These are phyloP conservation scores for Phytopythium delawarense DNA, from an alignment of 352 stramenopile genomes.

Conservation along the genomic window DNA sequence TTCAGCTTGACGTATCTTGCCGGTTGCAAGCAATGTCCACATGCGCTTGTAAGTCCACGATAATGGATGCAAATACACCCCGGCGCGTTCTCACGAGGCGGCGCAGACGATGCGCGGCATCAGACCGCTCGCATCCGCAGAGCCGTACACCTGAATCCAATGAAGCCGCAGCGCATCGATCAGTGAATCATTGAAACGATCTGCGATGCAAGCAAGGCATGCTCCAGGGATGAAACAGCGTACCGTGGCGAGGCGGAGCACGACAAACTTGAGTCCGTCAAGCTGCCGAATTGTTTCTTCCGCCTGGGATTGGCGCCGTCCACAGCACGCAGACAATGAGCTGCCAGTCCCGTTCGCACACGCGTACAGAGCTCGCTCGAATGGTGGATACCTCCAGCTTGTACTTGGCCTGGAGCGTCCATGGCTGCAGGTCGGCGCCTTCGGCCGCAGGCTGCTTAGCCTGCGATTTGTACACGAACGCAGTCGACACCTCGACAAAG, in stretches of 20 bases:
- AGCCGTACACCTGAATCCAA: conserved; percentile 64
- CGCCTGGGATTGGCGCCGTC: conserved; percentile 15
- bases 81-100: conserved; percentile 47
- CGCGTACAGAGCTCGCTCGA: not conserved
- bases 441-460: conserved; percentile 63
- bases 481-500: conserved; percentile 83
- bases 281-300: conserved; percentile 70
- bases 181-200: not conserved
- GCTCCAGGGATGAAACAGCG: not conserved
- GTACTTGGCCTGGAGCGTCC: conserved; percentile 85
- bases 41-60: not conserved
- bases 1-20: conserved; percentile 74
- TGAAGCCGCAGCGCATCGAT: not conserved
- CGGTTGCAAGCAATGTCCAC: not conserved
- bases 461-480: conserved; percentile 88
- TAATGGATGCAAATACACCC: not conserved
- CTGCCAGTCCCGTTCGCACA: not conserved
- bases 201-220: not conserved
- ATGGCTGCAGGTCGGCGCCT: conserved; percentile 58
- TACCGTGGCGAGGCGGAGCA: conserved; percentile 76
- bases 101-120: conserved; percentile 86
- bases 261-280: conserved; percentile 51
- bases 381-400: conserved; percentile 50
- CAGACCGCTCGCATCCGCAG: conserved; percentile 70
- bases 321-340: not conserved